Evolutionary conservation across 352 stramenopile species (phyloP), one percentile per base, ranked within the genome.

Genomic region (Detonula confervacea): DNA sequence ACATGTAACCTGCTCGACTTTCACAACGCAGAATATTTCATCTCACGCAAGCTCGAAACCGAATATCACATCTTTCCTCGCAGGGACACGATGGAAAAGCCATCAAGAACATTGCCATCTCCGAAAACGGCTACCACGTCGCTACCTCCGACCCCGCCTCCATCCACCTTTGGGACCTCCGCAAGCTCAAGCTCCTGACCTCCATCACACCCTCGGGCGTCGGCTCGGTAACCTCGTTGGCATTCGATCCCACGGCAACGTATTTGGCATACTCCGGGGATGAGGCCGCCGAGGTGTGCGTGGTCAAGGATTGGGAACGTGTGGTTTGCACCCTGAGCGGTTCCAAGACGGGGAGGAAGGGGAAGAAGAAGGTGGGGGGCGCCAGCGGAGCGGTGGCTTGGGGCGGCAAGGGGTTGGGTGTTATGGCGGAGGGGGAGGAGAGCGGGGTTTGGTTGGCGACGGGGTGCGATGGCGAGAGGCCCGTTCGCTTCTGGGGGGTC

Each of bases 41-140:
- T 46, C 56, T 47, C 14, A 20, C 44, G 1, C 14, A n/a, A 3
- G 9, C 20, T 14, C 16, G 29, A 30, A 24, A 16, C 64, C 20
- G 20, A 60, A 61, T 24, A 29, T 35, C 59, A 14, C 56, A 44
- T 64, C 5, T 29, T 12, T 18, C 35, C 75, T 60, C 57, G 78
- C 47, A 80, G 81, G 67, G 49, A 5, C 51, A 62, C n/a, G 77
- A 97, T 74, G 73, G 77, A 35, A 89, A 90, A 2, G 78, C 84
- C 18, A 87, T 98, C 18, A 88, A 85, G 24, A 87, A 85, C 56
- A 83, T 99, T 29, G 81, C 85, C 52, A 97, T 98, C 80, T 98
- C 95, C 4, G 96, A 98, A 81, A 98, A 98, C 77, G 97, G 97
- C 25, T 98, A 98, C 81, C 90, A 98, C 54, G 81, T 99, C 30